Percentiles rank a stretch among this genome's conserved stretches.
phyloP scores from a whole-genome alignment of 1,284 basidiomycete genomes.

The Leccinum pachyderme region DNA sequence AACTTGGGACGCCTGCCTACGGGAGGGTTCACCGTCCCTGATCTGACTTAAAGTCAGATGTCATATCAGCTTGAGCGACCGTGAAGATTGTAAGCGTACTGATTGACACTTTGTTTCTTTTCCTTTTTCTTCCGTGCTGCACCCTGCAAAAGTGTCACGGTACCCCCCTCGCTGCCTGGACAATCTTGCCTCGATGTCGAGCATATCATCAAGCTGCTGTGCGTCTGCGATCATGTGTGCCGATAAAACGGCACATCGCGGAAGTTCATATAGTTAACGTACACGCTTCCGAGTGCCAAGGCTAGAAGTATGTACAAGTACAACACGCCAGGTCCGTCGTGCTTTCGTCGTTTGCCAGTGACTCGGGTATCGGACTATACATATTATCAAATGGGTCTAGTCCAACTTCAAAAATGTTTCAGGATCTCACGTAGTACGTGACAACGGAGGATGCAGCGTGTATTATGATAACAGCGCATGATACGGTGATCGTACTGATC shows the following conservation, averaged over 20 bases:
- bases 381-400: too few species aligned
- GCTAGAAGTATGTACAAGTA: not conserved
- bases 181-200: not conserved
- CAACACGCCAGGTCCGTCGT: not conserved
- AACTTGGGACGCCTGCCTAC: not conserved
- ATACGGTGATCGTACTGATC: conserved; percentile 1
- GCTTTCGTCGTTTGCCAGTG: too few species aligned
- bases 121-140: not conserved
- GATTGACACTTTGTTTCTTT: not conserved
- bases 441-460: not conserved
- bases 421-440: not conserved
- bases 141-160: not conserved
- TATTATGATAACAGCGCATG: not conserved
- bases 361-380: too few species aligned
- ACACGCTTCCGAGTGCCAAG: not conserved
- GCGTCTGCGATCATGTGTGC: not conserved
- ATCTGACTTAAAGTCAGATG: not conserved
- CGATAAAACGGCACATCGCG: not conserved
- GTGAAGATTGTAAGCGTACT: not conserved
- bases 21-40: not conserved
- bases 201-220: not conserved
- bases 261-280: not conserved
- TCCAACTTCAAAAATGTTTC: not conserved
- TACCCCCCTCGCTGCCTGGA: not conserved
- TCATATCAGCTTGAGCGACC: not conserved